Percentiles rank a stretch among this genome's conserved stretches.
These are phyloP conservation scores for Penicillium nucicola DNA, from an alignment of 495 filamentous ascomycete genomes.

Conservation along the genomic window DNA sequence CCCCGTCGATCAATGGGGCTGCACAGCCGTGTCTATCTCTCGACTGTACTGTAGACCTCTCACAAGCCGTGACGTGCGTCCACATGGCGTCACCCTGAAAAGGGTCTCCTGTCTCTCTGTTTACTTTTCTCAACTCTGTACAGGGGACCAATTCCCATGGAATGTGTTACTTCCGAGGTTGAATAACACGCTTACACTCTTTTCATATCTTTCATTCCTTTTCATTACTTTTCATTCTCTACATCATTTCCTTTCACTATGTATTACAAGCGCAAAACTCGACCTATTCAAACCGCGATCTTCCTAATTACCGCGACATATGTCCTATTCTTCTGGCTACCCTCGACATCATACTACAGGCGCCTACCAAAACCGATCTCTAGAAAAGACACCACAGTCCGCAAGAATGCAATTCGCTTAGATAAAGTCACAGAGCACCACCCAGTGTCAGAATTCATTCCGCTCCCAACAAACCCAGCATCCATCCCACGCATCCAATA, in stretches of 20 bases:
- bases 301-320: conserved; percentile 18
- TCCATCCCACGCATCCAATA: conserved; percentile 51
- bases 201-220: conserved; percentile 6
- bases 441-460: conserved; percentile 47
- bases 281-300: conserved; percentile 12
- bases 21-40: neutral
- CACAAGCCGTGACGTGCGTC: conserved; percentile 8
- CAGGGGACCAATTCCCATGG: too few species aligned
- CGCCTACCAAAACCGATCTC: conserved; percentile 9
- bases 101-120: neutral
- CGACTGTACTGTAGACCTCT: neutral
- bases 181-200: neutral
- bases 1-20: conserved; percentile 17
- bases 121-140: neutral
- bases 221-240: neutral
- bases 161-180: conserved; percentile 2
- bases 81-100: conserved; percentile 7
- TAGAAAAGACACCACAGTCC: conserved; percentile 1
- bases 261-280: conserved; percentile 26
- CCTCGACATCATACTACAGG: conserved; percentile 18
- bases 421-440: conserved; percentile 40
- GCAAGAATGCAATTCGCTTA: conserved; percentile 36
- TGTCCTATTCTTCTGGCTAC: conserved; percentile 25
- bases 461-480: conserved; percentile 44
- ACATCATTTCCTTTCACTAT: conserved; percentile 32